Evolutionary conservation across 2,329 filamentous ascomycete species (phyloP), one percentile per base, ranked within the genome.

Genomic region (Venturia asperata): DNA sequence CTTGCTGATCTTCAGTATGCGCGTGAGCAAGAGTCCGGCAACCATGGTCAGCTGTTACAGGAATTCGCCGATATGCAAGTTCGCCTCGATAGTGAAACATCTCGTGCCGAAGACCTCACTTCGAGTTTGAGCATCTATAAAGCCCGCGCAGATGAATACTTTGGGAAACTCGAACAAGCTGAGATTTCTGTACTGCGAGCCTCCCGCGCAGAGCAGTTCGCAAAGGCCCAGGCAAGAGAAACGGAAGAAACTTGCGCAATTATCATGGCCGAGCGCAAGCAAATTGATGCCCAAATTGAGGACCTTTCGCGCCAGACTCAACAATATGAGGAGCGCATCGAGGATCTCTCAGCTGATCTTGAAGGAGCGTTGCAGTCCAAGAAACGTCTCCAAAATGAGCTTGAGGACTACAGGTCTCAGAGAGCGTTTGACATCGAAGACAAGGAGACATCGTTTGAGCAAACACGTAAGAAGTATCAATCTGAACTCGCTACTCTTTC

Each of bases 381-480:
- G 83, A 96, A 92, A 78, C 86, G 93, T 66, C 86, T 97, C 30
- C 93, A 99, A 75, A 92, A 97, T 73, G 93, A 99, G 78, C 87
- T 99, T 2, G 93, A 97, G 76, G 93, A 99, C 76, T 99, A 97
- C 80, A 87, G 94, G 67, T 96, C 88, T 73, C 92, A 97, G 76
- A 87, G 93, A 60, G 92, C 92, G 66, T 96, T 96, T 76, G 94
- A 97, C 71, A 90, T 97, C 65, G 94, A 97, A 76, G 93, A 99
- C 77, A 97, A 94, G 76, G 93, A 97, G 76, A 88, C 88, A 11
- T 94, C 90, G 70, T 90, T 97, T 85, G 94, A 99, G 77, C 93
- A 97, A 77, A 97, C 93, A 55, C 86, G 93, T 72, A 94, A 93
- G 82, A 99, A 97, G 81, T 99, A 97, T 74, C 94, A 97, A 74